phyloP scores from a whole-genome alignment of 345 rosid species.

The Hibiscus mutabilis region DNA sequence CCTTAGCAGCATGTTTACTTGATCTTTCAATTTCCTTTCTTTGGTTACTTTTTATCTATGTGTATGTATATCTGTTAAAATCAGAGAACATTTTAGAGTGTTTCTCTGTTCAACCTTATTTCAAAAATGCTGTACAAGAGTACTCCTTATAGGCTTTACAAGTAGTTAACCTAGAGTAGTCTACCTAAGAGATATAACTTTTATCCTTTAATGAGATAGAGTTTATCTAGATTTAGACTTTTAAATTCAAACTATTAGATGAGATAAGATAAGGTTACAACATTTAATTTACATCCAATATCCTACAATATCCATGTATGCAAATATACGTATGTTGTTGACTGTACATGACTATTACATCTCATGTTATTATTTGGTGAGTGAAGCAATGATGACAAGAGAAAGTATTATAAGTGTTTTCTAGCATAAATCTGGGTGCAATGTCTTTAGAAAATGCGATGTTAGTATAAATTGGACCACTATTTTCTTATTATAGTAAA shows the following conservation, averaged over 20 bases:
- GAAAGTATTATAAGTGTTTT: background rate
- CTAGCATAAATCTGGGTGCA: background rate
- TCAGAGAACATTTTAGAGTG: no score
- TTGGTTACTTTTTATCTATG: background rate
- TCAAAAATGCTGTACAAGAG: no score
- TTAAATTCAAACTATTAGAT: no score
- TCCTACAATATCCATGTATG: background rate
- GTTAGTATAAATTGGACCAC: background rate
- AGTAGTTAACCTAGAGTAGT: no score
- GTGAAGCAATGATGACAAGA: constrained; percentile 1
- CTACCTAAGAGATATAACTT: no score
- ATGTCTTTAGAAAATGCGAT: background rate
- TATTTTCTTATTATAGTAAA: background rate
- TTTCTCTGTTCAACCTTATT: no score
- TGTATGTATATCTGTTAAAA: no score
- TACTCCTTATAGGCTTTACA: no score
- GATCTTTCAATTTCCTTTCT: background rate
- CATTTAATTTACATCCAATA: no score
- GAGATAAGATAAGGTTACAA: no score
- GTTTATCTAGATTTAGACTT: no score
- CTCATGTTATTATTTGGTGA: background rate
- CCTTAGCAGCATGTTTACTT: background rate
- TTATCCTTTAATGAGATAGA: no score
- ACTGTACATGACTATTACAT: background rate
- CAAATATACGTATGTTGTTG: background rate